Evolutionary conservation across 352 stramenopile species (phyloP).

Genomic region (Pythium guiyangense): DNA sequence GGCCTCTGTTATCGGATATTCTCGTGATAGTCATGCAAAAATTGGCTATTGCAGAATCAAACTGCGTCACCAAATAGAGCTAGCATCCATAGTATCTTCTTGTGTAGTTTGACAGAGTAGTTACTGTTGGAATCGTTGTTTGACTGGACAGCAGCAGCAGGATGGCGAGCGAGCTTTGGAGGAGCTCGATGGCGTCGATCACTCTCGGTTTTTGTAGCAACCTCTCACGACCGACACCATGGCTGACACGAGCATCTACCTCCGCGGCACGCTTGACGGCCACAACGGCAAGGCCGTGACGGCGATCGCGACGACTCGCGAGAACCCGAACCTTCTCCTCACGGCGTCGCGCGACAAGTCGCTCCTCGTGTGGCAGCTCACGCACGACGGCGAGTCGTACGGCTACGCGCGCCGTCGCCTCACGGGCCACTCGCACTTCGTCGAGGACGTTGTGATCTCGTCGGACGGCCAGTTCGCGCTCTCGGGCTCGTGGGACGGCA

Average conservation of each 20-base stretch:
- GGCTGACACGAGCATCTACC: slow-evolving; percentile 84
- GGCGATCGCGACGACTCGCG: slow-evolving; percentile 96
- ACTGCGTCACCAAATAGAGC: too few species aligned
- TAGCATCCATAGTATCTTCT: too few species aligned
- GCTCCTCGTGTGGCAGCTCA: slow-evolving; percentile 85
- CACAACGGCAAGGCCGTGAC: slow-evolving; percentile 91
- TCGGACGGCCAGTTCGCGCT: slow-evolving; percentile 99
- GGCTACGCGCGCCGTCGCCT: slow-evolving; percentile 96
- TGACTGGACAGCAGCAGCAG: not conserved
- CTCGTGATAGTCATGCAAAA: too few species aligned
- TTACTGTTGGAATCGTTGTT: not conserved
- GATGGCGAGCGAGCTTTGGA: too few species aligned
- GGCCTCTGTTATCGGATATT: too few species aligned
- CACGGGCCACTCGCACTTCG: slow-evolving; percentile 99
- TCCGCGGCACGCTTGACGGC: slow-evolving; percentile 82
- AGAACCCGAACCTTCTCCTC: slow-evolving; percentile 99
- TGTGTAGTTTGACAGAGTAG: too few species aligned
- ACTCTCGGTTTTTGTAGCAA: slow-evolving; percentile 18
- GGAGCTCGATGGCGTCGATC: too few species aligned
- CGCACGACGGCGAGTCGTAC: slow-evolving; percentile 97
- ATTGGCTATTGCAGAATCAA: too few species aligned
- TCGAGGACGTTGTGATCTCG: slow-evolving; percentile 99
- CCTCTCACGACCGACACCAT: slow-evolving; percentile 26
- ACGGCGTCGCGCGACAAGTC: slow-evolving; percentile 98
- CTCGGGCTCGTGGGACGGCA: slow-evolving; percentile 98